Conservation (phyloP, 148 eudicot species). For the Chenopodium formosanum region DNA sequence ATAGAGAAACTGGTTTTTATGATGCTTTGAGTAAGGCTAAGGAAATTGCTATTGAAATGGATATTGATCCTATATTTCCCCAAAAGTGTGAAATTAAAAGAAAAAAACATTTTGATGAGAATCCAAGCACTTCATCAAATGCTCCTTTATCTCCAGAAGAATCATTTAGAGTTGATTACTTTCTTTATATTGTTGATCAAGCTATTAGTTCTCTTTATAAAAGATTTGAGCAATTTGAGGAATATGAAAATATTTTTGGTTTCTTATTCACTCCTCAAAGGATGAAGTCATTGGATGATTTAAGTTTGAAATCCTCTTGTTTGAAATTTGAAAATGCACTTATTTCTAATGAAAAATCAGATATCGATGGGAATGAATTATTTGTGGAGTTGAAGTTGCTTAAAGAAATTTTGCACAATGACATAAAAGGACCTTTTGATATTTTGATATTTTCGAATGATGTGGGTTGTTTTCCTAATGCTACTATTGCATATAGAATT, state of each 20-base stretch:
- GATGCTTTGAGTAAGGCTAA: conserved; percentile 14
- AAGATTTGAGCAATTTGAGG: too few species aligned
- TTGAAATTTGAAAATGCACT: not conserved
- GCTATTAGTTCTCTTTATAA: too few species aligned
- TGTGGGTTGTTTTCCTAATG: not conserved
- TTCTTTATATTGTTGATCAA: too few species aligned
- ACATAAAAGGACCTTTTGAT: not conserved
- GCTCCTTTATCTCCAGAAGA: not conserved
- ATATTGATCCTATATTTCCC: conserved; percentile 20
- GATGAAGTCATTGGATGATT: too few species aligned
- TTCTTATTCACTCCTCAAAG: too few species aligned
- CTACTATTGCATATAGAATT: not conserved
- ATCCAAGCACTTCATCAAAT: not conserved
- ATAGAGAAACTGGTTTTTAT: conserved; percentile 17
- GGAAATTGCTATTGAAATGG: conserved; percentile 16
- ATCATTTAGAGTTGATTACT: too few species aligned
- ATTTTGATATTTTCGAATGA: not conserved
- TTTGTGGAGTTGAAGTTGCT: not conserved
- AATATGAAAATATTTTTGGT: too few species aligned
- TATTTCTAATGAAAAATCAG: not conserved
- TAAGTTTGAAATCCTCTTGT: not conserved
- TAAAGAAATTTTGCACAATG: not conserved
- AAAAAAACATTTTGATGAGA: conserved; percentile 23
- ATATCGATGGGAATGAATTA: not conserved
- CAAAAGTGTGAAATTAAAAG: conserved; percentile 11